Base-by-base conservation (phyloP, 305 asterid species). In the Euphrasia arctica region DNA sequence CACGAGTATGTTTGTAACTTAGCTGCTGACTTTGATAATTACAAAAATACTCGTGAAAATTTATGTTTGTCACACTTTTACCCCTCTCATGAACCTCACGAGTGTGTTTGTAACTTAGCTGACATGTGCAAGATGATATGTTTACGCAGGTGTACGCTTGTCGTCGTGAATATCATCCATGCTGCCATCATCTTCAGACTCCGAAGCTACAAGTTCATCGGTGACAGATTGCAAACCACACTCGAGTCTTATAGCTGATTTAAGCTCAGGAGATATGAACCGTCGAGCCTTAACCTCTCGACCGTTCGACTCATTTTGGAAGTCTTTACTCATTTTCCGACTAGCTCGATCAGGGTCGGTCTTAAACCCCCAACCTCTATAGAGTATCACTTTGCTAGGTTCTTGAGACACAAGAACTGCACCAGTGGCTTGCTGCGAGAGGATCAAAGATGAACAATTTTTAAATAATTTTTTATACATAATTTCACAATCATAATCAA, bases 351-450 rank as follows among this genome's bases (percentile, higher is more conserved):
- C 71, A 18, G 76, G 58, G 45, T 78, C 74, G 61, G 71, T 62
- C 54, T 66, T 86, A 55, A 86, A 77, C 41, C 83, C 95, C 91
- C 93, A 88, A n/a, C 95, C 96, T 74, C 96, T 81, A 72, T 86
- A 93, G 67, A 93, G 91, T 69, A 93, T 90, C 72, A 93, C 88
- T 76, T 93, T 90, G 80, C 87, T 90, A 28, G 99, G 95, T 79
- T 93, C 99, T 70, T 85, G 96, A 42, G 97, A 93, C 55, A 93
- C 96, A 47, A 93, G 85, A 67, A 85, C 68, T 2, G 90, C 88
- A 60, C 97, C 95, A 1, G 97, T 93, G 9, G 91, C 92, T 85
- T 85, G 89, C 97, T 93, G 92, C 45, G 88, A 58, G 57, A 70
- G 70, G 68, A 66, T 22, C 36, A 57, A 22, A 73, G 31, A 61